Evolutionary conservation across 2,329 filamentous ascomycete species (phyloP).

Genomic region (Scedosporium aurantiacum): DNA sequence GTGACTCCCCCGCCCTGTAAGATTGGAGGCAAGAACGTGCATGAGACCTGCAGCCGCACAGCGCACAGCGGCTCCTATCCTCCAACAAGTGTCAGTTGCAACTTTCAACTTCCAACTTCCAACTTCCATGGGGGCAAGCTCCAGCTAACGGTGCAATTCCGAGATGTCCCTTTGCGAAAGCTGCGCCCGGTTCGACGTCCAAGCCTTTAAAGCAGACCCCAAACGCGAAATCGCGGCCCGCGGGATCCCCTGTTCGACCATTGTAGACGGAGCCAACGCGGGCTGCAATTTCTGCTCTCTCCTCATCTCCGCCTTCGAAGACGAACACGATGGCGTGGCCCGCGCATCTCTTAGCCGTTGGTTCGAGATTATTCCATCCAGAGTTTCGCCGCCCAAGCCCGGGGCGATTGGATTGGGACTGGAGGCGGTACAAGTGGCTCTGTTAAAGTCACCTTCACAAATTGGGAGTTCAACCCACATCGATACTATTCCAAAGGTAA

Average conservation of each 20-base stretch:
- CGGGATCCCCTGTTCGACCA: not conserved
- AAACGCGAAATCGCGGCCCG: not conserved
- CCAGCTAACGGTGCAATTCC: not conserved
- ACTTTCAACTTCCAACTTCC: not conserved
- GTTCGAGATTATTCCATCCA: not conserved
- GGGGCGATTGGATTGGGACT: not conserved
- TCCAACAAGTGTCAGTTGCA: not conserved
- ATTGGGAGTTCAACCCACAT: not conserved
- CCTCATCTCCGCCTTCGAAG: not conserved
- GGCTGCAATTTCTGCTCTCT: not conserved
- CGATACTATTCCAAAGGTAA: not conserved
- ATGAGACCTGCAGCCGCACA: too few relatives aligned
- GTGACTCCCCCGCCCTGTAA: too few relatives aligned
- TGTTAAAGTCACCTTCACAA: not conserved
- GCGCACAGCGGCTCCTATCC: too few relatives aligned
- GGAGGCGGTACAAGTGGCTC: not conserved
- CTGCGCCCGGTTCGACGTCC: not conserved
- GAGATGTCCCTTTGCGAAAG: not conserved
- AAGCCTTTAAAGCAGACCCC: not conserved
- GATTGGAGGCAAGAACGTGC: too few relatives aligned
- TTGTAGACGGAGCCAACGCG: not conserved
- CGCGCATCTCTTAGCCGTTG: not conserved
- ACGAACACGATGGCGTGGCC: not conserved
- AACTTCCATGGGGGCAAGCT: not conserved
- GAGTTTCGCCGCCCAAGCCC: not conserved